Percentiles rank a stretch among this genome's conserved stretches.
Evolutionary conservation across 768 basidiomycete genomes (phyloP).

Genomic region (Sistotremastrum suecicum): DNA sequence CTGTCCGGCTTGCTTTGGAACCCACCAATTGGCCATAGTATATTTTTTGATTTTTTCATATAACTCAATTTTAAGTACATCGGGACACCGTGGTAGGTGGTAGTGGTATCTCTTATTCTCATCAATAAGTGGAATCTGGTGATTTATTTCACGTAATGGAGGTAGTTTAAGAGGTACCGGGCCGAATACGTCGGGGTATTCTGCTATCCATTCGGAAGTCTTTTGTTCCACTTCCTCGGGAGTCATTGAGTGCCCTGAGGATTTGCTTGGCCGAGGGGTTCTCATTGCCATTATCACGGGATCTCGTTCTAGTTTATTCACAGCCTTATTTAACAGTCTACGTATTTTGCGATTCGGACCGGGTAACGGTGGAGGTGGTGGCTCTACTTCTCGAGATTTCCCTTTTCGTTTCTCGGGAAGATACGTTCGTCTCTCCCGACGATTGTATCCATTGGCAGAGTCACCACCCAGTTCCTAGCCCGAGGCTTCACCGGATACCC

Average conservation of each 20-base stretch:
- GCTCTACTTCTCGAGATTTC: too few relatives aligned
- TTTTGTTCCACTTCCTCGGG: not conserved
- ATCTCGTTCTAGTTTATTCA: not conserved
- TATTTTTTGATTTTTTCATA: slow-evolving; percentile 20
- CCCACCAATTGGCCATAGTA: slow-evolving; percentile 22
- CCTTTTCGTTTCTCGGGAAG: not conserved
- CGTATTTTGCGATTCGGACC: not conserved
- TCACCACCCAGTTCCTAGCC: too few relatives aligned
- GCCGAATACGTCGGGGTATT: slow-evolving; percentile 9
- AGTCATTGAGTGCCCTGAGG: too few relatives aligned
- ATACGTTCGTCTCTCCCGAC: not conserved
- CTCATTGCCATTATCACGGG: not conserved
- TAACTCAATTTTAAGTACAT: slow-evolving; percentile 15
- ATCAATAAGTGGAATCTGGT: slow-evolving; percentile 25
- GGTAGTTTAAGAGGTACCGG: slow-evolving; percentile 17
- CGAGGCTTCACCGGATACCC: too few relatives aligned
- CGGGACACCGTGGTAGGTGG: slow-evolving; percentile 18
- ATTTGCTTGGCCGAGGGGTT: too few relatives aligned
- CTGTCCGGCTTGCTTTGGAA: slow-evolving; percentile 2
- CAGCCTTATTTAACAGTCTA: not conserved
- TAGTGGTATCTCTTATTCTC: slow-evolving; percentile 17
- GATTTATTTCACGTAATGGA: slow-evolving; percentile 25
- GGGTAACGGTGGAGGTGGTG: too few relatives aligned
- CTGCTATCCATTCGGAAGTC: slow-evolving; percentile 15
- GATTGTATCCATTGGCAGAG: too few relatives aligned